Conservation (phyloP, 2,329 filamentous ascomycete species). For the Talaromyces pinophilus region DNA sequence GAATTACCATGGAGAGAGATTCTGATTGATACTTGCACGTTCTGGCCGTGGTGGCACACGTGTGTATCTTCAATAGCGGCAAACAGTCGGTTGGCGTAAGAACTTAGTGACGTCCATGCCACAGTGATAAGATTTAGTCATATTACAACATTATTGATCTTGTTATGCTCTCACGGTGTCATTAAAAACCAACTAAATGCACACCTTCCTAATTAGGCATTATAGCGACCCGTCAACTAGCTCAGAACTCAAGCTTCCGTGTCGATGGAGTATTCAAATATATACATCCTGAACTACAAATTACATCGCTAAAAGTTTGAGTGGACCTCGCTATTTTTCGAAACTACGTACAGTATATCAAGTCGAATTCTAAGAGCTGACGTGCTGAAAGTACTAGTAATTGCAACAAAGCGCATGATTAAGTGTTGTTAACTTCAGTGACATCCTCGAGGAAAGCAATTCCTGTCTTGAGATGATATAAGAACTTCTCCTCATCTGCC, state of each 20-base stretch:
- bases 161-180: no score
- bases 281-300: not conserved
- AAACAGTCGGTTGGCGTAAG: no score
- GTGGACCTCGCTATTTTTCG: not conserved
- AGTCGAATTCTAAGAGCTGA: not conserved
- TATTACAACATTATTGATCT: no score
- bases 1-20: not conserved
- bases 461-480: constrained; percentile 7
- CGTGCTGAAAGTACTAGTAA: not conserved
- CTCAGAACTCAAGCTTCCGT: no score
- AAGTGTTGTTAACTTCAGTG: constrained; percentile 8
- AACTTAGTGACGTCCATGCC: no score
- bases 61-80: no score
- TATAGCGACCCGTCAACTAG: no score
- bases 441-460: constrained; percentile 5
- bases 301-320: not conserved
- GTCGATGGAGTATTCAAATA: no score
- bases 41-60: no score
- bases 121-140: no score
- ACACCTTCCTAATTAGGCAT: no score
- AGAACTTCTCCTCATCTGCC: constrained; percentile 9
- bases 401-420: not conserved
- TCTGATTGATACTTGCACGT: not conserved
- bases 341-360: not conserved
- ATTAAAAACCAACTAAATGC: no score